Percentiles rank a stretch among this genome's conserved stretches.
Conservation (phyloP, 352 stramenopile genomes). For the Phytophthora chlamydospora region DNA sequence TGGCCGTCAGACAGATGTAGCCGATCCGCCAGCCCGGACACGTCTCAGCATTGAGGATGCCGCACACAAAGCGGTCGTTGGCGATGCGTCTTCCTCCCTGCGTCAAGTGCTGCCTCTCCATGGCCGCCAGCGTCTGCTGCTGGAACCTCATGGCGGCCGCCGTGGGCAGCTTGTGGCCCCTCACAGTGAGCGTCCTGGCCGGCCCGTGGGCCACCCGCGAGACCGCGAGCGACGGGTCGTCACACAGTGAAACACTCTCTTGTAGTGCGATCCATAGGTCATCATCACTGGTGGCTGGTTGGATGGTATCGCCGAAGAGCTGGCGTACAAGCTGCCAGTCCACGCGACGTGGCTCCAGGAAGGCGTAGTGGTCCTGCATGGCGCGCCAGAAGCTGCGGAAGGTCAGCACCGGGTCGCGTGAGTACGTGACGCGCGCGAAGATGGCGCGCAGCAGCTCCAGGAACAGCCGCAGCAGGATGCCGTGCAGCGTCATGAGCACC, state of each 20-base stretch:
- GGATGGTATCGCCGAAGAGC: conserved; percentile 74
- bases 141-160: conserved; percentile 43
- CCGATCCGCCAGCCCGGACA: conserved; percentile 80
- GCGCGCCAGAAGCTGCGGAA: conserved; percentile 76
- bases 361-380: conserved; percentile 76
- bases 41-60: conserved; percentile 74
- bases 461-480: conserved; percentile 70
- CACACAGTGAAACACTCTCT: conserved; percentile 73
- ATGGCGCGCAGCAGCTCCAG: conserved; percentile 69
- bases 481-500: conserved; percentile 78
- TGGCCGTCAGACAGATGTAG: conserved; percentile 72
- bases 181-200: conserved; percentile 29
- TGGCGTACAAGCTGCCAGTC: conserved; percentile 77
- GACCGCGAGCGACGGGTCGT: conserved; percentile 68
- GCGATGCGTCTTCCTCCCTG: conserved; percentile 56
- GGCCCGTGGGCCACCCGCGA: conserved; percentile 30
- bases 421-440: conserved; percentile 74
- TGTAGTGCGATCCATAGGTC: conserved; percentile 83
- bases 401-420: conserved; percentile 66
- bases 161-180: conserved; percentile 42
- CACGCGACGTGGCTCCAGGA: conserved; percentile 48
- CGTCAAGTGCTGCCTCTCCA: conserved; percentile 65
- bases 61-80: conserved; percentile 72
- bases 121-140: conserved; percentile 41
- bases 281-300: conserved; percentile 68